phyloP scores from a whole-genome alignment of 208 protist species.

The Leishmania martiniquensis region DNA sequence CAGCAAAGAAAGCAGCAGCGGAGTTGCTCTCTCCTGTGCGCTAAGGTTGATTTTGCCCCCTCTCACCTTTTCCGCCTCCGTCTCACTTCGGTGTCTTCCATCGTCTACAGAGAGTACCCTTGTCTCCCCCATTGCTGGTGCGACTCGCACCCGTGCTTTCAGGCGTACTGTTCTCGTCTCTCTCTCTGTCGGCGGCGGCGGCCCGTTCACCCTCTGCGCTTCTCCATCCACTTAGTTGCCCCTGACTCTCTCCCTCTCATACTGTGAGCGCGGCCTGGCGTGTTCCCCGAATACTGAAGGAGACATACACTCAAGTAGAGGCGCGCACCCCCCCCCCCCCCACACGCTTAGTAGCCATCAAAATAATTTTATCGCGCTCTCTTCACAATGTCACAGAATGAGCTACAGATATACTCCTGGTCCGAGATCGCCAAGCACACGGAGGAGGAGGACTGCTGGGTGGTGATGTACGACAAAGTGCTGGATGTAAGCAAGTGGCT shows the following conservation, averaged over 20 bases:
- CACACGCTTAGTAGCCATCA: background rate
- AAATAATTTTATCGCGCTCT: slow-evolving; percentile 9
- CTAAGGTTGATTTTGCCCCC: too few species aligned
- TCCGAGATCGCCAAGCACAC: slow-evolving; percentile 92
- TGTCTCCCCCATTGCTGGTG: too few species aligned
- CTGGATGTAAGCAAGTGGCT: slow-evolving; percentile 92
- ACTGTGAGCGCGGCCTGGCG: background rate
- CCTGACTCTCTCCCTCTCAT: background rate
- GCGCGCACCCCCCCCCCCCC: too few species aligned
- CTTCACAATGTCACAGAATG: slow-evolving; percentile 41
- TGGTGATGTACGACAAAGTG: slow-evolving; percentile 93
- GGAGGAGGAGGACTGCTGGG: slow-evolving; percentile 90
- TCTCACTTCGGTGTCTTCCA: too few species aligned
- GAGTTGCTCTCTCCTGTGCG: too few species aligned
- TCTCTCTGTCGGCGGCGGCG: background rate
- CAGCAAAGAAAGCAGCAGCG: too few species aligned
- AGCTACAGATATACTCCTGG: slow-evolving; percentile 74
- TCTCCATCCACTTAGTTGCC: background rate
- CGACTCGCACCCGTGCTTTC: too few species aligned
- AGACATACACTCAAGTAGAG: too few species aligned
- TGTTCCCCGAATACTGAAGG: background rate
- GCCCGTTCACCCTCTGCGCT: background rate
- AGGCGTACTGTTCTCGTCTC: background rate
- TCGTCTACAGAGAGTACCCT: too few species aligned
- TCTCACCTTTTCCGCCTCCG: too few species aligned